Base-by-base conservation (phyloP, 352 stramenopile species). In the Pythium apleroticum region DNA sequence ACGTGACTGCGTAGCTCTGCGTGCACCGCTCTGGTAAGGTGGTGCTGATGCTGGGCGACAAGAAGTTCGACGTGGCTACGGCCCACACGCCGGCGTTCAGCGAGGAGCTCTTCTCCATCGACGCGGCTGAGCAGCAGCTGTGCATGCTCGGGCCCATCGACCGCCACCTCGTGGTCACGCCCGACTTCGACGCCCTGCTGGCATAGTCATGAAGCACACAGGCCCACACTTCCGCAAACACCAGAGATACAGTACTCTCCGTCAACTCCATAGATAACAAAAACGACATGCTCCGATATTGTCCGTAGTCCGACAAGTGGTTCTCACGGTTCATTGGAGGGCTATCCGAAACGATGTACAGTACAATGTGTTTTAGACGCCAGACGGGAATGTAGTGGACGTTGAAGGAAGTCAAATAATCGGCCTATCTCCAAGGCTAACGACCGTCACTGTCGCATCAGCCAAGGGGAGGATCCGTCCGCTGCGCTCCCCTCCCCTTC, bases 11-110 rank as follows among this genome's bases (percentile, higher is more conserved):
- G 49, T 54, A 93, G 83, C 81, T 95, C 28, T 88, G 83, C 33
- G 88, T 95, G 62, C 85, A 89, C 65, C 88, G 88, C 69, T 95
- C 87, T 4, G 87, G 87, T 59, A 93, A 93, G 74, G 88, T 86
- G 25, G 82, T 95, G 70, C 68, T 95, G 1, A 81, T 95, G 75
- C 80, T 95, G 31, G 84, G 85, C 24, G 87, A 93, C 77, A 95
- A 94, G 73, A 82, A 87, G 50, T 95, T 95, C 41, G 84, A 95
- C 50, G 81, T 95, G 11, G 83, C 84, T 27, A 72, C 78, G 7
- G 83, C 83, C 33, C 87, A 93, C 66, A 93, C 87, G 14, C 85
- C 87, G 50, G 86, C 84, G 28, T 92, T 93, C 49, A 91, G 80
- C 52, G 87, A 95, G 55, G 85, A 95, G 45, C 60, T 94, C 2